Evolutionary conservation across 495 filamentous ascomycete species (phyloP).

Genomic region (Hypoxylon subgilvum): DNA sequence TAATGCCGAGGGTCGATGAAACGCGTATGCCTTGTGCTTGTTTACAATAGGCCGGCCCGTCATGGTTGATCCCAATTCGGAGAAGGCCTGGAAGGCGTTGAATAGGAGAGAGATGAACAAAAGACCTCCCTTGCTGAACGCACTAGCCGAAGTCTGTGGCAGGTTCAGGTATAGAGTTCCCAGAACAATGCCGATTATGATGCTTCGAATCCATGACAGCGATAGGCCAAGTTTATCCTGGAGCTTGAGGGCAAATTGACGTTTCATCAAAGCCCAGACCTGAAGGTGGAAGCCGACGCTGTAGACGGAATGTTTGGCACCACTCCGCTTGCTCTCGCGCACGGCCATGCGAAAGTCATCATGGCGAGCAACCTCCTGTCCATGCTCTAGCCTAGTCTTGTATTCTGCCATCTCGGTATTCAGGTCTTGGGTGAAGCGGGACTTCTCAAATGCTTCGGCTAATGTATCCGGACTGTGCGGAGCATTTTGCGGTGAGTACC

Average conservation of each 20-base stretch:
- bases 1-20: conserved; percentile 77
- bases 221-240: conserved; percentile 79
- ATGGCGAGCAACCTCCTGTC: conserved; percentile 63
- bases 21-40: conserved; percentile 79
- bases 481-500: conserved; percentile 64
- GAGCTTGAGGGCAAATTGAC: conserved; percentile 83
- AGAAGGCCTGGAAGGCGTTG: conserved; percentile 81
- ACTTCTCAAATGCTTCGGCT: conserved; percentile 70
- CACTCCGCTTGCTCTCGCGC: conserved; percentile 74
- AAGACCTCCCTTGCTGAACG: conserved; percentile 78
- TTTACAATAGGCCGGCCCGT: conserved; percentile 75
- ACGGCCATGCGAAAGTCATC: conserved; percentile 81
- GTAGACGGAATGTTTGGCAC: conserved; percentile 75
- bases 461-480: conserved; percentile 70
- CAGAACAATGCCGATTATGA: conserved; percentile 75
- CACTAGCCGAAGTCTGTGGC: conserved; percentile 67
- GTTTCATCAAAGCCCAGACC: conserved; percentile 80
- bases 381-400: conserved; percentile 61
- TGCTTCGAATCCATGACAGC: conserved; percentile 76
- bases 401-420: conserved; percentile 72
- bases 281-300: conserved; percentile 79
- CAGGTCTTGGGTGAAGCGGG: conserved; percentile 60
- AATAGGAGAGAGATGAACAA: conserved; percentile 78
- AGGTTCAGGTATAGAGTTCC: conserved; percentile 80
- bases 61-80: conserved; percentile 74